Evolutionary conservation across 192 early-diverging fungal genomes (phyloP).

Genomic region (Backusella morwellensis): DNA sequence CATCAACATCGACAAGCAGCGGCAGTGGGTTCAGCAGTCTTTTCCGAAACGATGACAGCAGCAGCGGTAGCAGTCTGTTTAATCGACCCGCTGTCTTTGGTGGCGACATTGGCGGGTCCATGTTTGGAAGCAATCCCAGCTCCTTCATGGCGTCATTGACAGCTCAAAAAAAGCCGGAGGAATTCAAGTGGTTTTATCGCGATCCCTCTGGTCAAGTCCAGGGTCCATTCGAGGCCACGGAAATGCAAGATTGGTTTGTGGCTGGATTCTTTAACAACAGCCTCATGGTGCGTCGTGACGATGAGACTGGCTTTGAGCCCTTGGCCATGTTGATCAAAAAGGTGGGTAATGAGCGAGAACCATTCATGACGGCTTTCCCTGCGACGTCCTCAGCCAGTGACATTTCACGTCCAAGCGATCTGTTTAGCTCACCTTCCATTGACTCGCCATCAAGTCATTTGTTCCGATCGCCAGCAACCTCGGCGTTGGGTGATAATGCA

Average conservation of each 20-base stretch:
- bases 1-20: background rate
- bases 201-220: conserved; percentile 84
- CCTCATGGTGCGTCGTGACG: conserved; percentile 80
- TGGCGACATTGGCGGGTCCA: background rate
- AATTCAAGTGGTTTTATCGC: conserved; percentile 76
- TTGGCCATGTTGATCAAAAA: conserved; percentile 59
- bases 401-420: background rate
- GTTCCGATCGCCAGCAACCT: background rate
- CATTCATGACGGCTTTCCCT: conserved; percentile 61
- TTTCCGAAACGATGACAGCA: background rate
- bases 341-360: conserved; percentile 64
- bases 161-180: conserved; percentile 22
- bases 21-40: background rate
- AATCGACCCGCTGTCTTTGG: background rate
- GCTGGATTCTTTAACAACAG: conserved; percentile 81
- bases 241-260: conserved; percentile 96
- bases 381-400: background rate
- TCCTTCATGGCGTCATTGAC: background rate
- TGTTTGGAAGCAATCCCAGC: background rate
- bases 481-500: background rate
- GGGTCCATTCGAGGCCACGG: conserved; percentile 83
- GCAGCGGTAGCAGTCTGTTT: background rate
- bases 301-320: conserved; percentile 77
- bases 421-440: background rate
- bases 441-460: background rate